Conservation (phyloP, 257 asterid genomes). For the Asclepias syriaca region DNA sequence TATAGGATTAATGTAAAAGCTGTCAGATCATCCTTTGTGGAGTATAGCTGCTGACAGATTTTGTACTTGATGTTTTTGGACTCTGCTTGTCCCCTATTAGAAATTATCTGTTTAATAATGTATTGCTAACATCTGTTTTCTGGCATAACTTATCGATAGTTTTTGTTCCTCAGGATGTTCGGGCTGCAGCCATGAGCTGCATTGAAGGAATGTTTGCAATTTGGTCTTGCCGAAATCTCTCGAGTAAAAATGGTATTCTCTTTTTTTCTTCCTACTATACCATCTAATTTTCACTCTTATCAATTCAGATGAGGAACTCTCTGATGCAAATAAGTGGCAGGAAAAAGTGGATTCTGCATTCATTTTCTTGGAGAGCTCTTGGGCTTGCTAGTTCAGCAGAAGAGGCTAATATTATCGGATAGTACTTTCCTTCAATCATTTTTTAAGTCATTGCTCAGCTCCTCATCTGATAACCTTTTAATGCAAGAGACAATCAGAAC, state of each 20-base stretch:
- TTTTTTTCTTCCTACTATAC: background rate
- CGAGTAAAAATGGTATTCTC: slow-evolving; percentile 47
- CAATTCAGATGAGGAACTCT: slow-evolving; percentile 7
- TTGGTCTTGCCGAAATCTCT: slow-evolving; percentile 34
- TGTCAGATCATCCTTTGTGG: background rate
- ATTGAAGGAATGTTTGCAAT: slow-evolving; percentile 47
- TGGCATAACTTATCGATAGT: slow-evolving; percentile 8
- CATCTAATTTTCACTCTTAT: slow-evolving; percentile 1
- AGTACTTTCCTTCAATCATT: slow-evolving; percentile 51
- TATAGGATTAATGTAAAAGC: background rate
- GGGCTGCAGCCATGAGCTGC: slow-evolving; percentile 67
- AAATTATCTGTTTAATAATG: background rate
- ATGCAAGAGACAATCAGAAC: slow-evolving; percentile 49
- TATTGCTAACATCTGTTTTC: background rate
- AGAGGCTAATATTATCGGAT: slow-evolving; percentile 75
- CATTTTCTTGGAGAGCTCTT: slow-evolving; percentile 70
- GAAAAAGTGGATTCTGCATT: slow-evolving; percentile 33
- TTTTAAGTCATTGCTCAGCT: slow-evolving; percentile 59
- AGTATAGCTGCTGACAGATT: background rate
- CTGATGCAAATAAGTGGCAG: slow-evolving; percentile 40
- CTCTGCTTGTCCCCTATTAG: background rate
- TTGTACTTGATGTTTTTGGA: background rate
- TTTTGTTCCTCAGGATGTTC: slow-evolving; percentile 43
- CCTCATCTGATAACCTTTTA: slow-evolving; percentile 51
- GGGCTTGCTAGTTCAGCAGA: slow-evolving; percentile 55